These are phyloP conservation scores for Exserohilum turcica DNA, from an alignment of 2,329 filamentous ascomycete genomes.

Conservation along the genomic window DNA sequence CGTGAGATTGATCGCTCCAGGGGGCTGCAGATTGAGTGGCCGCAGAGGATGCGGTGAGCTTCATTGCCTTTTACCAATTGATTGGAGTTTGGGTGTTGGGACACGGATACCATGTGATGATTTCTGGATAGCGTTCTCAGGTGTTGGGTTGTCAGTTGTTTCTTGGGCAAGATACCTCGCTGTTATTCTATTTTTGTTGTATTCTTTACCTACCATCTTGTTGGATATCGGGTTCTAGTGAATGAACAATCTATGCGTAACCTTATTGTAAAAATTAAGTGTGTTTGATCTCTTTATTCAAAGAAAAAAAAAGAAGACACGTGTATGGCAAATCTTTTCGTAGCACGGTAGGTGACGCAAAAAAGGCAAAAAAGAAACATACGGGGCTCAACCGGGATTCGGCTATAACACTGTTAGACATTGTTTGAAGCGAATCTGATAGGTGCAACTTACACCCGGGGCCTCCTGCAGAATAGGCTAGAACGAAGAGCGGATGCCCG, in stretches of 20 bases:
- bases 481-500: neutral
- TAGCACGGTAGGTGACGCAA: too few relatives aligned
- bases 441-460: slow-evolving; percentile 21
- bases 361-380: neutral
- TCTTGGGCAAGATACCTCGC: slow-evolving; percentile 1
- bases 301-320: neutral
- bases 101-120: neutral
- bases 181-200: neutral
- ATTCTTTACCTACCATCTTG: neutral
- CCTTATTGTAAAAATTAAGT: too few relatives aligned
- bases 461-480: slow-evolving; percentile 28
- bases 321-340: too few relatives aligned
- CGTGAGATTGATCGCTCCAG: slow-evolving; percentile 25
- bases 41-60: slow-evolving; percentile 9
- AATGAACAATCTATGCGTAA: too few relatives aligned
- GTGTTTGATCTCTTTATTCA: neutral
- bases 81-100: neutral
- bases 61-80: neutral
- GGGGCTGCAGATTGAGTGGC: slow-evolving; percentile 21
- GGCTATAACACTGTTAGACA: slow-evolving; percentile 4
- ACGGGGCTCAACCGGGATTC: slow-evolving; percentile 17
- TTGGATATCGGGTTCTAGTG: neutral
- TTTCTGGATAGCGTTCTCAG: neutral
- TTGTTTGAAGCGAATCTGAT: neutral
- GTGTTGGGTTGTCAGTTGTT: neutral